Evolutionary conservation across 331 rosid species (phyloP).

Genomic region (Acacia pycnantha): DNA sequence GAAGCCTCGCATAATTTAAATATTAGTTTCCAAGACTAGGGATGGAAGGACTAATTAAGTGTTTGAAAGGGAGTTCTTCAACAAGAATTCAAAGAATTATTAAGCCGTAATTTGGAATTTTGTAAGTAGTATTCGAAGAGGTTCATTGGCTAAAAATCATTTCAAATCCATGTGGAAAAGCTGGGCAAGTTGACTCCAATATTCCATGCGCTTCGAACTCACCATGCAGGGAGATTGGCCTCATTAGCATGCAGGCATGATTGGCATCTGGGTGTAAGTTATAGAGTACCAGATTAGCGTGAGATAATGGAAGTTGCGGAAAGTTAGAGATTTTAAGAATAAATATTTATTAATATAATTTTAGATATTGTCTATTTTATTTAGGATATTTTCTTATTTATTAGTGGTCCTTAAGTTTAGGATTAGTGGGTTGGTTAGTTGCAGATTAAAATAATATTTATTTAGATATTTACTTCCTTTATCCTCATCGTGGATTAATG

Average conservation of each 20-base stretch:
- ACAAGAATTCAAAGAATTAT: neutral
- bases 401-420: too few species aligned
- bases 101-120: neutral
- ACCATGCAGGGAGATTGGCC: neutral
- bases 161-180: constrained; percentile 10
- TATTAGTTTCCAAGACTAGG: constrained; percentile 11
- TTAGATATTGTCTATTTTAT: too few species aligned
- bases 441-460: too few species aligned
- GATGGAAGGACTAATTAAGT: neutral
- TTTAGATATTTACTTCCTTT: too few species aligned
- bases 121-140: neutral
- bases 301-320: too few species aligned
- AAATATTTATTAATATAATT: too few species aligned
- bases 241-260: neutral
- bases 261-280: neutral
- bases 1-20: neutral
- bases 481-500: too few species aligned
- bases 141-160: neutral
- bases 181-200: neutral
- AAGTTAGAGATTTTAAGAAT: too few species aligned
- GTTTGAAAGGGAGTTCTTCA: constrained; percentile 12
- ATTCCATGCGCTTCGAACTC: neutral
- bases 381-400: too few species aligned
- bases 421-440: too few species aligned
- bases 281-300: too few species aligned